Conservation (phyloP, 2,329 filamentous ascomycete genomes). For the Colletotrichum melonis region DNA sequence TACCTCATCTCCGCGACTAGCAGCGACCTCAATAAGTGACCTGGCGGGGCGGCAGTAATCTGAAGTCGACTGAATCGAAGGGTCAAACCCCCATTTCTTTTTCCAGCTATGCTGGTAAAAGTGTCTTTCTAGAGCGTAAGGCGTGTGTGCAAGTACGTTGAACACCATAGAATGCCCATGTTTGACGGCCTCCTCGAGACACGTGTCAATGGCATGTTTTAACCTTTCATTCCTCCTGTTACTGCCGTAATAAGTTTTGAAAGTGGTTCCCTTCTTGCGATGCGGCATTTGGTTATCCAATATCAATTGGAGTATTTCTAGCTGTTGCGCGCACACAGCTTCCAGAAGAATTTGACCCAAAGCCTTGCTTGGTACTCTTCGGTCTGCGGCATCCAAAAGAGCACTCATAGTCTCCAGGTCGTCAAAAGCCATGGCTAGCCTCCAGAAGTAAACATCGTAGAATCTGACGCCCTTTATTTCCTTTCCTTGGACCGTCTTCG, state of each 20-base stretch:
- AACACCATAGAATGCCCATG: neutral
- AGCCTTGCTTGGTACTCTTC: neutral
- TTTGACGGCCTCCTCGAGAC: neutral
- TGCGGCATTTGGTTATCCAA: neutral
- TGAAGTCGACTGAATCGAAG: neutral
- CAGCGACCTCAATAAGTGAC: neutral
- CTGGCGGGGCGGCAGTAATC: neutral
- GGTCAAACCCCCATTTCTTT: neutral
- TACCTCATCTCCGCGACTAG: neutral
- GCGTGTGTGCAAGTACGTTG: neutral
- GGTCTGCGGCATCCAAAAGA: neutral
- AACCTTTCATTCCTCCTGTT: neutral
- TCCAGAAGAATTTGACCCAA: neutral
- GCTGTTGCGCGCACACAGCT: neutral
- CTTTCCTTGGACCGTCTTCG: neutral
- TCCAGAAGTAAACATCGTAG: conserved; percentile 1
- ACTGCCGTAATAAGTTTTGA: too few species aligned
- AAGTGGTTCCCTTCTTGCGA: neutral
- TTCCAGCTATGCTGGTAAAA: neutral
- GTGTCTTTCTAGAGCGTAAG: neutral
- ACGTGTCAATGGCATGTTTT: neutral
- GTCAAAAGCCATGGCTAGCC: neutral
- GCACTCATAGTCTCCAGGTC: conserved; percentile 1
- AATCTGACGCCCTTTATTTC: neutral
- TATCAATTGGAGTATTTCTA: neutral